Base-by-base conservation (phyloP, 1,284 basidiomycete genomes). In the Fomitopsis betulina region DNA sequence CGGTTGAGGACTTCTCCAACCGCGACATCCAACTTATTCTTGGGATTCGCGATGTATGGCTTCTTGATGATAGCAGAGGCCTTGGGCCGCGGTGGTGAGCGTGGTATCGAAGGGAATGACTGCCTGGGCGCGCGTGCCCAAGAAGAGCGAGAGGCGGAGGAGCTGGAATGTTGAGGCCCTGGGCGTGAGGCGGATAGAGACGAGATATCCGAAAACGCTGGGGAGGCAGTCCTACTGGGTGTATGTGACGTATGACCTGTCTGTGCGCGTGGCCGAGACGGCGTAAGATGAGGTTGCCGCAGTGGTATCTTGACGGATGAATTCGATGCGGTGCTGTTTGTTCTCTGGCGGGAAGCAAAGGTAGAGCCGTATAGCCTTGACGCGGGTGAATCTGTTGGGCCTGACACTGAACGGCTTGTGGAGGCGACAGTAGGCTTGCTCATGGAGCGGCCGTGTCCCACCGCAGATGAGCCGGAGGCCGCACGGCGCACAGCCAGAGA, bases 1-100 rank as follows among this genome's bases (percentile, higher is more conserved):
- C 85, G 86, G 72, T 97, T 97, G 60, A 98, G 84, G 50, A 98
- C 90, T 63, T 91, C 85, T 7, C 92, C 93, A 45, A 98, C 91
- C 2, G 94, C 95, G 25, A 96, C 83, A 70, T 98, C 96, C 1
- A 98, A 81, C 67, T 91, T 92, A 74, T 85, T 94, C 72, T 91
- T 87, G 12, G 92, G 90, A 71, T 96, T 86, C 2, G 95, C 82
- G 47, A 93, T 76, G 65, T 97, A 98, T 8, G 82, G 79, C 68
- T 86, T 90, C 66, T 84, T 80, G 2, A 73, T 69, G 4, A 70
- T 65, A 25, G 72, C 63, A 33, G 70, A 65, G 12, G 66, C 61
- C 60, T 73, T 79, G 54, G 73, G 76, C 49, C 76, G 75, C 13
- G 82, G 79, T 2, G 83, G 81, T 52, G 76, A 71, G 53, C 73